Evolutionary conservation across 202 grass and related monocot species (phyloP).

Genomic region (Panicum hallii): DNA sequence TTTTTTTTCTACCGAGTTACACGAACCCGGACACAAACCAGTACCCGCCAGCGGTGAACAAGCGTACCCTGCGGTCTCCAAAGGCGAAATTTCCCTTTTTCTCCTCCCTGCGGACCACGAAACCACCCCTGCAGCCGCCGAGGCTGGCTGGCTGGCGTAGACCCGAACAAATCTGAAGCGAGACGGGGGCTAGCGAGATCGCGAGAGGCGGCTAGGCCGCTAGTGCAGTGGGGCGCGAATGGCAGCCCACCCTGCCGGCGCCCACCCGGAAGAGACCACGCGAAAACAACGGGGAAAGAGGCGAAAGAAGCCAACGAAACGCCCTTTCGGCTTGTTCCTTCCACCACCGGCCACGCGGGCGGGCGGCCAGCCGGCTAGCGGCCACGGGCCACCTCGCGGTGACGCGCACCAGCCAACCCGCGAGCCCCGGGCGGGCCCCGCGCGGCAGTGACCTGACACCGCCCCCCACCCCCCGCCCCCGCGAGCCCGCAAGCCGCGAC

Average conservation of each 20-base stretch:
- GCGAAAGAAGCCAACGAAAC: conserved; percentile 1
- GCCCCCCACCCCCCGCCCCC: not conserved
- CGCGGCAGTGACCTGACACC: not conserved
- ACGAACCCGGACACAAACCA: not conserved
- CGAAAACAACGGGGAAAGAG: not conserved
- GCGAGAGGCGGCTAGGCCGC: not conserved
- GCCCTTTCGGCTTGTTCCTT: conserved; percentile 28
- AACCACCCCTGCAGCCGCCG: not conserved
- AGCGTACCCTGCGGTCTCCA: not conserved
- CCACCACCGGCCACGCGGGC: not conserved
- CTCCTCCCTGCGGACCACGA: not conserved
- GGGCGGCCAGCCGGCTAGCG: conserved; percentile 1
- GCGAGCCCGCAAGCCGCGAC: not conserved
- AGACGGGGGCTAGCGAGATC: not conserved
- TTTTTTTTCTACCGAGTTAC: not conserved
- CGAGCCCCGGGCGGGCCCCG: not conserved
- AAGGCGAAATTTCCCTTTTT: not conserved
- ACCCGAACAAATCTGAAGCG: not conserved
- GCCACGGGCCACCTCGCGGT: not conserved
- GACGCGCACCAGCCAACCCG: not conserved
- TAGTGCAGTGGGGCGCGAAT: not conserved
- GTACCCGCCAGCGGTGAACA: not conserved
- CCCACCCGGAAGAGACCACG: not conserved
- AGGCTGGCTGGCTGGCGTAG: not conserved
- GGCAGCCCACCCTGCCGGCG: not conserved